A percentile compares a stretch with the other conserved stretches of the same genome.
Evolutionary conservation across 371 early-diverging fungal species (phyloP).

Genomic region (Nosema muscidifuracis): DNA sequence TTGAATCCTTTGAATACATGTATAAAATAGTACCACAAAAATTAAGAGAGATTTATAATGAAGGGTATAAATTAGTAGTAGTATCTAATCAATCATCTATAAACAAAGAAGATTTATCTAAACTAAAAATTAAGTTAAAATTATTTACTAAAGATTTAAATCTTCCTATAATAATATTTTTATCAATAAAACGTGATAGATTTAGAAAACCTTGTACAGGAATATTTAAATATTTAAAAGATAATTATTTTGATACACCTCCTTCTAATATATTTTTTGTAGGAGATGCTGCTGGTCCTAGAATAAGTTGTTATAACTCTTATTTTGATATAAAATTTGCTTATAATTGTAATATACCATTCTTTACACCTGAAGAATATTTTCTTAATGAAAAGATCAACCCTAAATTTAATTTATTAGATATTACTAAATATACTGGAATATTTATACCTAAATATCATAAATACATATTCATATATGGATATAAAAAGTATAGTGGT

Average conservation of each 20-base stretch:
- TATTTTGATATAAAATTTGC: conserved; percentile 44
- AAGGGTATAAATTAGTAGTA: conserved; percentile 29
- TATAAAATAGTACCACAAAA: background rate
- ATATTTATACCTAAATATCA: background rate
- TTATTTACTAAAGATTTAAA: conserved; percentile 22
- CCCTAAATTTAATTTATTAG: background rate
- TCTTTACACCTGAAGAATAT: conserved; percentile 38
- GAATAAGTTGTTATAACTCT: background rate
- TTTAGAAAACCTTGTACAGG: conserved; percentile 41
- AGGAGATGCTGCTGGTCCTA: conserved; percentile 34
- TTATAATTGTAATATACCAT: conserved; percentile 36
- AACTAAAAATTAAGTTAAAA: background rate
- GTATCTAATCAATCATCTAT: conserved; percentile 26
- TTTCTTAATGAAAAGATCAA: conserved; percentile 1
- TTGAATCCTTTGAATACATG: conserved; percentile 9
- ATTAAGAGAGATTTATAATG: conserved; percentile 2
- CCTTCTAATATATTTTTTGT: conserved; percentile 24
- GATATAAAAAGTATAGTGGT: conserved; percentile 31
- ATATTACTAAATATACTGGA: background rate
- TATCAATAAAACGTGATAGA: conserved; percentile 7
- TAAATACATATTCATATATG: conserved; percentile 26
- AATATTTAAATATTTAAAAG: conserved; percentile 20
- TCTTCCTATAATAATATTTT: conserved; percentile 33
- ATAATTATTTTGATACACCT: background rate
- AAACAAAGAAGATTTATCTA: background rate